Evolutionary conservation across 148 eudicot genomes (phyloP).

Genomic region (Amaranthus cruentus): DNA sequence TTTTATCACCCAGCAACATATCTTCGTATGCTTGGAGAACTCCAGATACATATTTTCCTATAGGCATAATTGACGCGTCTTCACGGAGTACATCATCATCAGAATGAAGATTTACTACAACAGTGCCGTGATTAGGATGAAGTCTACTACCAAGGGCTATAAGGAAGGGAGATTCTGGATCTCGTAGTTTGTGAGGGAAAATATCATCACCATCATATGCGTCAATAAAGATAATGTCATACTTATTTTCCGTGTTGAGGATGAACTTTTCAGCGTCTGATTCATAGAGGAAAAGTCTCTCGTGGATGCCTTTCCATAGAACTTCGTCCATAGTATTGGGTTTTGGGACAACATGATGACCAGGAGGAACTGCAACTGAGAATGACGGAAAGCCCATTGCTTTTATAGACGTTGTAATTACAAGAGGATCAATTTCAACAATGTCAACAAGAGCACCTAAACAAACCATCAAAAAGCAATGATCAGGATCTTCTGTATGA

Average conservation of each 20-base stretch:
- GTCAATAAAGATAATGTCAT: slow-evolving; percentile 81
- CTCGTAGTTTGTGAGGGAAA: slow-evolving; percentile 84
- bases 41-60: slow-evolving; percentile 61
- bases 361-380: slow-evolving; percentile 46
- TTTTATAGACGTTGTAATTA: slow-evolving; percentile 66
- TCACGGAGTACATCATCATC: slow-evolving; percentile 38
- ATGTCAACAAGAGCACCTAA: slow-evolving; percentile 77
- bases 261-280: slow-evolving; percentile 84
- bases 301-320: slow-evolving; percentile 88
- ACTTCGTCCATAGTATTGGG: slow-evolving; percentile 47
- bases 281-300: slow-evolving; percentile 69
- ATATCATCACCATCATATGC: slow-evolving; percentile 90
- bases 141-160: slow-evolving; percentile 49
- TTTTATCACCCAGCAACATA: slow-evolving; percentile 33
- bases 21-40: slow-evolving; percentile 68
- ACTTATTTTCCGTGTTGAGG: slow-evolving; percentile 36
- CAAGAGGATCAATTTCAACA: slow-evolving; percentile 89
- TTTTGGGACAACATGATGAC: slow-evolving; percentile 37
- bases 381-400: slow-evolving; percentile 91
- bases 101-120: slow-evolving; percentile 86
- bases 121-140: slow-evolving; percentile 92
- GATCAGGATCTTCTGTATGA: slow-evolving; percentile 1
- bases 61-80: slow-evolving; percentile 40
- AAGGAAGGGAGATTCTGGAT: slow-evolving; percentile 73
- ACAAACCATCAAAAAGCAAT: slow-evolving; percentile 1